phyloP scores from a whole-genome alignment of 139 green algal species.

The Coccomyxa sp. region DNA sequence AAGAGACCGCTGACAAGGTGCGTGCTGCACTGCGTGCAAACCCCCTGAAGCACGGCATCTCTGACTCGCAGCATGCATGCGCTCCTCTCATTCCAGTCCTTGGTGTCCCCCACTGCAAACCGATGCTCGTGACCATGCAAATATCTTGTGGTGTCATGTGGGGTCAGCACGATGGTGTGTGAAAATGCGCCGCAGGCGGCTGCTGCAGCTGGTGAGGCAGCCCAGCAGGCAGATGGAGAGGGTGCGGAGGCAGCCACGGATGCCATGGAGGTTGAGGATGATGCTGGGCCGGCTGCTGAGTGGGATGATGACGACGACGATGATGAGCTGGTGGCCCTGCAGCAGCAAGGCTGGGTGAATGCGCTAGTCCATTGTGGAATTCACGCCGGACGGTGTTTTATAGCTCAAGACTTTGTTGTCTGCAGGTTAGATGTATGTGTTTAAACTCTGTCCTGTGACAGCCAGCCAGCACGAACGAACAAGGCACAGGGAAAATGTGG shows the following conservation, averaged over 20 bases:
- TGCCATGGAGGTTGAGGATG: background rate
- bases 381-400: background rate
- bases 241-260: background rate
- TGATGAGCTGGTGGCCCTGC: constrained; percentile 20
- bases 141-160: background rate
- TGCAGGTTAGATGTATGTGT: no score
- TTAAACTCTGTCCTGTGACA: no score
- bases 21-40: no score
- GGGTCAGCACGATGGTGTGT: background rate
- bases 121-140: background rate
- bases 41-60: background rate
- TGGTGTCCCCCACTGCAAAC: background rate
- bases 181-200: no score
- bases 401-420: no score
- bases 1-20: no score
- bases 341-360: constrained; percentile 5
- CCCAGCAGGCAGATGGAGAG: background rate
- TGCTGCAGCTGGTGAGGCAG: no score
- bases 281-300: background rate
- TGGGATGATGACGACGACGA: constrained; percentile 11
- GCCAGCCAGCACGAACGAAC: no score
- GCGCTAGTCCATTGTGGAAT: background rate
- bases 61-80: background rate
- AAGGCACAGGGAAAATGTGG: no score
- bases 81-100: background rate